A percentile compares a stretch with the other conserved stretches of the same genome.
Conservation (phyloP, 768 basidiomycete genomes). For the Cantharellus anzutake region DNA sequence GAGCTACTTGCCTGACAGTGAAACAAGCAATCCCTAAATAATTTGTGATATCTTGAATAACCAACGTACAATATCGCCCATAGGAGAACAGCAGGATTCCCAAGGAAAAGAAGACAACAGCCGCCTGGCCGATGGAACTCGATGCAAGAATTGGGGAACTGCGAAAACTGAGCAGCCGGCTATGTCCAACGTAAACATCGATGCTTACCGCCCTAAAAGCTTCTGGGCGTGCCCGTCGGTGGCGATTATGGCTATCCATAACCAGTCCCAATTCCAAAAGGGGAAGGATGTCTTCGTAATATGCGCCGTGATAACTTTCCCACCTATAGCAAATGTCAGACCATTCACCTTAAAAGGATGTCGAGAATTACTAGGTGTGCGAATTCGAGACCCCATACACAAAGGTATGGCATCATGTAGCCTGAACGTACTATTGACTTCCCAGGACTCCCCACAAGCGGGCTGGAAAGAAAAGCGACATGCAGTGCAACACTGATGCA, state of each 20-base stretch:
- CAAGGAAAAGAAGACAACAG: slow-evolving; percentile 59
- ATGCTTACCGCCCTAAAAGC: slow-evolving; percentile 45
- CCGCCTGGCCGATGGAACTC: slow-evolving; percentile 35
- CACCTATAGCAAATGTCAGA: slow-evolving; percentile 34
- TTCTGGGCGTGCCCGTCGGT: slow-evolving; percentile 63
- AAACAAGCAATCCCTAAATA: slow-evolving; percentile 91
- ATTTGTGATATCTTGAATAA: slow-evolving; percentile 75
- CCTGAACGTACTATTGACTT: slow-evolving; percentile 54
- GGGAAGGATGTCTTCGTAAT: slow-evolving; percentile 75
- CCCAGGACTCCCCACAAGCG: slow-evolving; percentile 39
- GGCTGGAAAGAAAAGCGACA: slow-evolving; percentile 62
- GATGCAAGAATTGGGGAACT: slow-evolving; percentile 59
- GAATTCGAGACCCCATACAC: slow-evolving; percentile 85
- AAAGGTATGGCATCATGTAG: slow-evolving; percentile 71
- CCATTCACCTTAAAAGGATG: not conserved
- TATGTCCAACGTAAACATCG: slow-evolving; percentile 7
- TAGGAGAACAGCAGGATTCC: slow-evolving; percentile 50
- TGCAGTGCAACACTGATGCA: slow-evolving; percentile 49
- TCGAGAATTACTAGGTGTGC: slow-evolving; percentile 27
- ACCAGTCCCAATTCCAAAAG: slow-evolving; percentile 70
- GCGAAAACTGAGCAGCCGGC: not conserved
- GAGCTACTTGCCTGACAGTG: slow-evolving; percentile 34
- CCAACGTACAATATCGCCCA: slow-evolving; percentile 58
- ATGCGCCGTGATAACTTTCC: slow-evolving; percentile 83
- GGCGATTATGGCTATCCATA: slow-evolving; percentile 59